These are phyloP conservation scores for Lophium mytilinum DNA, from an alignment of 495 filamentous ascomycete species.

Conservation along the genomic window DNA sequence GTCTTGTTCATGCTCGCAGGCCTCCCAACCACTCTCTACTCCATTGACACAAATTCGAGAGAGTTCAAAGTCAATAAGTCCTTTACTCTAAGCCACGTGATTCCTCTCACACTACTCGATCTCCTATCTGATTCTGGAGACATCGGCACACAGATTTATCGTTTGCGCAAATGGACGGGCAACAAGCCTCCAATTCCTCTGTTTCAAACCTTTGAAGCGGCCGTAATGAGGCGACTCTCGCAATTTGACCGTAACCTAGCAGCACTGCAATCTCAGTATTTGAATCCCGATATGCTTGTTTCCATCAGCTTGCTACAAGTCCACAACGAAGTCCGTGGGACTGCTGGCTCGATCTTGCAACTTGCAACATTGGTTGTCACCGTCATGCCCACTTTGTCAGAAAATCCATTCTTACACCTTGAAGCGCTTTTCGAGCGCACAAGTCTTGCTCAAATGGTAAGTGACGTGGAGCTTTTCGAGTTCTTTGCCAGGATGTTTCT, in stretches of 20 bases:
- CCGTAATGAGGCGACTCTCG: conserved; percentile 37
- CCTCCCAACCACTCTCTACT: conserved; percentile 64
- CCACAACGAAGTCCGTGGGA: conserved; percentile 48
- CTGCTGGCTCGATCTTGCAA: conserved; percentile 42
- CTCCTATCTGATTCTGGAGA: conserved; percentile 38
- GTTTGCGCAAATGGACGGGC: conserved; percentile 40
- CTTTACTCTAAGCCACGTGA: conserved; percentile 13
- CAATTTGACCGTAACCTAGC: conserved; percentile 41
- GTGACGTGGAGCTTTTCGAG: conserved; percentile 50
- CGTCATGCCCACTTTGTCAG: conserved; percentile 19
- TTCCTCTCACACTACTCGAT: conserved; percentile 30
- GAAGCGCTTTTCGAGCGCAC: conserved; percentile 65
- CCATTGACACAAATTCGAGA: conserved; percentile 33
- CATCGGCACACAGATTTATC: conserved; percentile 41
- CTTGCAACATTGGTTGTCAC: conserved; percentile 42
- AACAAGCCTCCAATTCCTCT: conserved; percentile 38
- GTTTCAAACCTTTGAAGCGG: conserved; percentile 49
- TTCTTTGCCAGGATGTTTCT: conserved; percentile 65
- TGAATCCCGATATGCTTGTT: conserved; percentile 30
- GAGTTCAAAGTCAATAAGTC: conserved; percentile 17
- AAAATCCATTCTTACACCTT: conserved; percentile 37
- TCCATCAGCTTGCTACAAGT: conserved; percentile 53
- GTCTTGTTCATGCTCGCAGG: conserved; percentile 77
- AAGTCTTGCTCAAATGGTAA: conserved; percentile 60
- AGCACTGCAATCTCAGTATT: conserved; percentile 37